Percentiles rank a stretch among this genome's conserved stretches.
phyloP scores from a whole-genome alignment of 2,329 filamentous ascomycete species.

The Xylariomycetidae sp. region DNA sequence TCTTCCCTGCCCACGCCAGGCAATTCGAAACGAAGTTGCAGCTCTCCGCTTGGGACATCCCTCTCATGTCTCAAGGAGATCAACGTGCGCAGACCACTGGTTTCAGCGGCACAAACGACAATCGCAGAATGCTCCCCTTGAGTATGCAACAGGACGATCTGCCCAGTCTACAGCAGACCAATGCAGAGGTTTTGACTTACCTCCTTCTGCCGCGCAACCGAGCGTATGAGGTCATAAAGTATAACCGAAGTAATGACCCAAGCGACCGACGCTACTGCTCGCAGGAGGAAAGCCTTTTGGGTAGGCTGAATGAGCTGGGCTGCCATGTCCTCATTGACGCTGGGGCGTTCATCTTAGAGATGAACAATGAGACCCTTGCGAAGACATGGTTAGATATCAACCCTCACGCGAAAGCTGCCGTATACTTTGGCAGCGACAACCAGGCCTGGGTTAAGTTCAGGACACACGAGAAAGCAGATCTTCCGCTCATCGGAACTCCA shows the following conservation, averaged over 20 bases:
- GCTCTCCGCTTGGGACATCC: conserved; percentile 63
- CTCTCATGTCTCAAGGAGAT: too few species aligned
- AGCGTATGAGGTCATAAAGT: too few species aligned
- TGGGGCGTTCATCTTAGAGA: conserved; percentile 60
- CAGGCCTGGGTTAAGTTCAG: conserved; percentile 38
- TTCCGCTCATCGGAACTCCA: conserved; percentile 45
- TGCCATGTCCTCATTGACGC: conserved; percentile 58
- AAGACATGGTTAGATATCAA: conserved; percentile 44
- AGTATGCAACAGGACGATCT: conserved; percentile 58
- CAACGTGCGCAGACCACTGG: too few species aligned
- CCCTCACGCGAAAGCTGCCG: conserved; percentile 36
- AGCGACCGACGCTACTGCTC: conserved; percentile 37
- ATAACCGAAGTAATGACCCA: too few species aligned
- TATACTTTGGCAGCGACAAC: conserved; percentile 47
- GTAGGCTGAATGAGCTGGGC: conserved; percentile 20
- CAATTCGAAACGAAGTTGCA: conserved; percentile 59
- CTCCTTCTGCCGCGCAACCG: conserved; percentile 48
- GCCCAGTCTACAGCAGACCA: conserved; percentile 48
- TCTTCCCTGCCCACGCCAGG: conserved; percentile 59
- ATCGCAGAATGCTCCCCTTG: conserved; percentile 51
- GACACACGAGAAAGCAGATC: conserved; percentile 17
- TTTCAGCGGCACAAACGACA: conserved; percentile 66
- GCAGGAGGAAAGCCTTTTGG: conserved; percentile 39
- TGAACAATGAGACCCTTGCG: conserved; percentile 46
- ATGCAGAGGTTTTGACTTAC: conserved; percentile 56